Base-by-base conservation (phyloP, 805 yeast species). In the Candida glaebosa region DNA sequence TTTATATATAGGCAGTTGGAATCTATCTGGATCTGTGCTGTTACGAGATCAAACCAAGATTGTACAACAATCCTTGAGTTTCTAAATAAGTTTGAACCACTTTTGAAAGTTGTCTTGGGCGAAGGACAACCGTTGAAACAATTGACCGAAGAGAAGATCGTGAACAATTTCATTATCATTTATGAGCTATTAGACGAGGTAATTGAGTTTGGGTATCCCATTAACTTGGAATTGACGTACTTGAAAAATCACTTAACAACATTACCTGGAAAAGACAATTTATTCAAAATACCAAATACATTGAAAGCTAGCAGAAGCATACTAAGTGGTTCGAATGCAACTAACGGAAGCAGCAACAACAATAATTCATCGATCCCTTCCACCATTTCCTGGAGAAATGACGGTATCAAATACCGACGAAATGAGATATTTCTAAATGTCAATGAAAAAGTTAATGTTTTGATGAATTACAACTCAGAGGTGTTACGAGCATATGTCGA, bases 21-120 rank as follows among this genome's bases (percentile, higher is more conserved):
- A 10, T 67, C 73, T 38, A 52, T 91, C 12, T 93, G 95, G 84
- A 53, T 88, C 6, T 95, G 90, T 8, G 95, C 90, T 0, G 89
- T 90, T n/a, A 79, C 95, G 1, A 75, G 97, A 47, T 82, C 88
- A 33, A 93, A 91, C 57, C 87, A 83, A 28, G 96, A 91, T 57
- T 89, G 90, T 25, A 78, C 89, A 1, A 60, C 80, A 3, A 77
- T 90, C 1, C 78, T 89, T 56, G 97, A 91, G 65, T 87, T 84
- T 53, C 64, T 91, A 17, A 79, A 79, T 63, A 75, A 76, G 44
- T 65, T 91, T 18, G 76, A 79, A 40, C 61, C 66, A 4, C 55
- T 87, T 2, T 63, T 88, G 40, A 63, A 69, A 38, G 64, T 47
- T 17, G 43, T 59, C 28, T 48, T 61, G 17, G 48, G 50, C 18